Evolutionary conservation across 2,329 filamentous ascomycete species (phyloP), one percentile per base, ranked within the genome.

Genomic region (Calycina herbarum): DNA sequence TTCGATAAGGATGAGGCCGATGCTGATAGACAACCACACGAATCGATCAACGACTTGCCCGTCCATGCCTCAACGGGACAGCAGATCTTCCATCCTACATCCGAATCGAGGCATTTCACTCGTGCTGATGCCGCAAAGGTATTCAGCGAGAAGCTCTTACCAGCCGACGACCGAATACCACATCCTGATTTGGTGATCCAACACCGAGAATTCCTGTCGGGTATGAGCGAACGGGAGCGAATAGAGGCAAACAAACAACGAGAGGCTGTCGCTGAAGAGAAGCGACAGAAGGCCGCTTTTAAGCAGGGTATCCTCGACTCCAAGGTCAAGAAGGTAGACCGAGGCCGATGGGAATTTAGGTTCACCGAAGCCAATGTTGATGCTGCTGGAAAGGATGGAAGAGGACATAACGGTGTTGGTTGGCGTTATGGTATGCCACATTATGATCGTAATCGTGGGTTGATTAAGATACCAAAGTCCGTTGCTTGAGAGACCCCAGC

Each of bases 401-500:
- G 83, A 66, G 79, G 82, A 4, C 77, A 78, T 42, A 77, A 76
- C 31, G 86, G 79, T 13, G 81, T 85, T 1, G 88, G 88, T 24
- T 87, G 83, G 82, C 80, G 86, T 66, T 91, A 91, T 71, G 88
- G 88, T 67, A 82, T 82, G 67, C 88, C 88, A 11, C 80, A 82
- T 68, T 81, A 85, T 73, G 88, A 91, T 73, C 82, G 88, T 64
- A 85, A 83, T 78, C 85, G 83, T 71, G 87, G 85, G n/a, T 74
- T 84, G 74, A 77, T 89, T 78, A 90, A 90, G 82, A 90, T 90
- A 73, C 88, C 88, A 27, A 89, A 84, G 42, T 83, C 81, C 62
- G 86, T 89, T 63, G 68, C 65, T 54, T 74, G 63, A 74, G 61
- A 48, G 7, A 24, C 27, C 10, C 31, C 10, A 17, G 11, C 40